These are phyloP conservation scores for Leccinum variicolor DNA, from an alignment of 768 basidiomycete species.

Conservation along the genomic window DNA sequence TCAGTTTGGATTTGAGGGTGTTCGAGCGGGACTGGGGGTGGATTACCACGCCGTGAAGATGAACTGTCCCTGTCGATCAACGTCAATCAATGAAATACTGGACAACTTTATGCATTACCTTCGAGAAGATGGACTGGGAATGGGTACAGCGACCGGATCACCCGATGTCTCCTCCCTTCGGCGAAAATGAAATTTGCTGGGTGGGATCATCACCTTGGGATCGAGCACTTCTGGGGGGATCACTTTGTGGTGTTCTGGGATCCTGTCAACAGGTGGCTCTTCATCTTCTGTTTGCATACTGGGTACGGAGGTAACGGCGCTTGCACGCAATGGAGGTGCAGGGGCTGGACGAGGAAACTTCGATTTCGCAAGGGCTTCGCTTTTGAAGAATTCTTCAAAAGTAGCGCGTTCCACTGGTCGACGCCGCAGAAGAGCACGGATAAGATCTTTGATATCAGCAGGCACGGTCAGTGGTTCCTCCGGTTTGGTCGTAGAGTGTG, in stretches of 20 bases:
- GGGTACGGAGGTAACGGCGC: constrained; percentile 5
- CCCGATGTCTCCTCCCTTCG: constrained; percentile 31
- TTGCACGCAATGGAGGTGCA: constrained; percentile 11
- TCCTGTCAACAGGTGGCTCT: constrained; percentile 36
- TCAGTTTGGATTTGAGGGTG: constrained; percentile 13
- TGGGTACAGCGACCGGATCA: constrained; percentile 2
- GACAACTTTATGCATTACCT: constrained; percentile 16
- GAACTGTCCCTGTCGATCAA: constrained; percentile 9
- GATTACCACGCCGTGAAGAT: constrained; percentile 17
- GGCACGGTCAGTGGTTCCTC: constrained; percentile 63
- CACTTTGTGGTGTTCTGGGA: constrained; percentile 69
- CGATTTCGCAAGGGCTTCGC: constrained; percentile 69
- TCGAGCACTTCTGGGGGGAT: constrained; percentile 82
- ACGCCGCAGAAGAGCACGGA: constrained; percentile 78
- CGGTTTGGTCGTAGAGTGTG: constrained; percentile 27
- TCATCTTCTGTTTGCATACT: constrained; percentile 30
- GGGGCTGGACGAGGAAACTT: constrained; percentile 62
- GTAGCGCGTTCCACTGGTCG: constrained; percentile 80
- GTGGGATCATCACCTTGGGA: constrained; percentile 76
- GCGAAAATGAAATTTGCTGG: constrained; percentile 74
- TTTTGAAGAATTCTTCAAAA: constrained; percentile 91
- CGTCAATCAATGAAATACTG: neutral
- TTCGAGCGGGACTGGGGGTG: constrained; percentile 9
- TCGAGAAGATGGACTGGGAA: constrained; percentile 9
- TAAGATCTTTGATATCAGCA: constrained; percentile 82